These are phyloP conservation scores for Pythium grandisporangium DNA, from an alignment of 352 stramenopile species.

Conservation along the genomic window DNA sequence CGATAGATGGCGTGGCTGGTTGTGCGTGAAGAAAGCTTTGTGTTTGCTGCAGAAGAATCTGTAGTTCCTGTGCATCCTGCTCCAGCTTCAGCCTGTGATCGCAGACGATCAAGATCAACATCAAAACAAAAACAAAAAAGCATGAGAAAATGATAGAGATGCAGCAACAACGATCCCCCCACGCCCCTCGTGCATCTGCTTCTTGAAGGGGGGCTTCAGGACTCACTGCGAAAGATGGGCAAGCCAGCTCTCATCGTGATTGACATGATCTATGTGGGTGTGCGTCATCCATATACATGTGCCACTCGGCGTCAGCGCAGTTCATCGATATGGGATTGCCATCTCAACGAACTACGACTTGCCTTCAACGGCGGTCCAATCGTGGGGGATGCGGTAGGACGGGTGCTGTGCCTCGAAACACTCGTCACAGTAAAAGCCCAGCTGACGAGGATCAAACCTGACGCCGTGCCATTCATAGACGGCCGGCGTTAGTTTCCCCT, in stretches of 20 bases:
- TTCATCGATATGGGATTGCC: no score
- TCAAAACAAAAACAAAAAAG: neutral
- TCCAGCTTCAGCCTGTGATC: slow-evolving; percentile 42
- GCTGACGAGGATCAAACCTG: slow-evolving; percentile 44
- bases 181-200: no score
- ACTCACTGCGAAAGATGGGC: slow-evolving; percentile 40
- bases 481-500: no score
- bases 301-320: no score
- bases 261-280: slow-evolving; percentile 22
- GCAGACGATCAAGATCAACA: no score
- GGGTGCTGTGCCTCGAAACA: slow-evolving; percentile 55
- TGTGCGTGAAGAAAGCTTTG: slow-evolving; percentile 25
- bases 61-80: slow-evolving; percentile 50
- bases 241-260: slow-evolving; percentile 57
- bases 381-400: slow-evolving; percentile 36
- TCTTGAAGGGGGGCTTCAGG: neutral
- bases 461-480: no score
- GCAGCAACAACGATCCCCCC: neutral
- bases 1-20: no score
- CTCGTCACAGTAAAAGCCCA: slow-evolving; percentile 57
- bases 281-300: no score
- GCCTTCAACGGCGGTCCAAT: slow-evolving; percentile 41
- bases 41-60: slow-evolving; percentile 40
- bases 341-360: neutral
- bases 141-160: neutral